A percentile compares a stretch with the other conserved stretches of the same genome.
Evolutionary conservation across 2,329 filamentous ascomycete genomes (phyloP).

Genomic region (Fragosphaeria purpurea): DNA sequence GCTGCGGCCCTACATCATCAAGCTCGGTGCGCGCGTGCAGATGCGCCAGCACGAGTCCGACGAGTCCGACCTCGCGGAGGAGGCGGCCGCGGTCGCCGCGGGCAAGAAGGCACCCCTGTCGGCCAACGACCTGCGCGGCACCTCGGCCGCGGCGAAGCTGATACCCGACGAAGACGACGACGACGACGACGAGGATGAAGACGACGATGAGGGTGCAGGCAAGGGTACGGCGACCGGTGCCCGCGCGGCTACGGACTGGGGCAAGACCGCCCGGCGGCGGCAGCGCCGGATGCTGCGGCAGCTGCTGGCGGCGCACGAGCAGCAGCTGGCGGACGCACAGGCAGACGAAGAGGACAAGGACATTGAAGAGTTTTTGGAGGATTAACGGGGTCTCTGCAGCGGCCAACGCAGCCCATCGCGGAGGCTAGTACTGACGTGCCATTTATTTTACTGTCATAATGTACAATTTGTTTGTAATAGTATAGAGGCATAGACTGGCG

Average conservation of each 20-base stretch:
- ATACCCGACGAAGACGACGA: slow-evolving; percentile 44
- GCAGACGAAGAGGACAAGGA: slow-evolving; percentile 65
- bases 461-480: no score
- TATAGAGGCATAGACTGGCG: no score
- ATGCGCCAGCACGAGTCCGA: slow-evolving; percentile 55
- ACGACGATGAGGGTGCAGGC: slow-evolving; percentile 30
- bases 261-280: slow-evolving; percentile 58
- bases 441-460: no score
- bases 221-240: slow-evolving; percentile 29
- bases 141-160: slow-evolving; percentile 29
- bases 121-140: slow-evolving; percentile 49
- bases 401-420: no score
- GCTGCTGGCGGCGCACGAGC: slow-evolving; percentile 53
- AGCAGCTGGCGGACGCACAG: slow-evolving; percentile 40
- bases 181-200: slow-evolving; percentile 31
- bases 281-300: slow-evolving; percentile 59
- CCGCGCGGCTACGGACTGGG: slow-evolving; percentile 48
- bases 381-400: slow-evolving; percentile 22
- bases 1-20: slow-evolving; percentile 63
- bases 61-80: slow-evolving; percentile 38
- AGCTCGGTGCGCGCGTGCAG: slow-evolving; percentile 52
- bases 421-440: no score
- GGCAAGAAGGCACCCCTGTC: slow-evolving; percentile 41
- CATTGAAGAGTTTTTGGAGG: slow-evolving; percentile 60
- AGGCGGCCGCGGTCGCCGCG: slow-evolving; percentile 25